Base-by-base conservation (phyloP, 345 rosid species). In the Eutrema yunnanense region DNA sequence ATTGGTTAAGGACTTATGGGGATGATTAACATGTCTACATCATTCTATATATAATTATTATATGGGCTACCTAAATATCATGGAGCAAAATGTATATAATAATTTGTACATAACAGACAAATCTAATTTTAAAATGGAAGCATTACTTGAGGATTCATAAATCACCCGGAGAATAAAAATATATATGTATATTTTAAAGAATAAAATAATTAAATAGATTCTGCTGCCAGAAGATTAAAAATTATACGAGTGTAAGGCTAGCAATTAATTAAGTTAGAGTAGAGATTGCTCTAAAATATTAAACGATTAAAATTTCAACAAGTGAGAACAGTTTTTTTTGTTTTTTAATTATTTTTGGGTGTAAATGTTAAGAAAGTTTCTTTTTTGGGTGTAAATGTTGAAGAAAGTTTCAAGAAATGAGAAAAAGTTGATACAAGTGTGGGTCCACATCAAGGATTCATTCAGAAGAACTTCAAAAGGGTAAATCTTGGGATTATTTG, bases 131-230 rank as follows among this genome's bases (percentile, higher is more conserved):
- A 68, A 38, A 62, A 53, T 44, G 12, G 13, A 68, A 47, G 36
- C 58, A 53, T 29, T 62, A 54, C 41, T 30, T 30, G 48, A 69
- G 19, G 65, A 53, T 46, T 42, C 75, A 69, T 42, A 76, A 63
- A 70, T 56, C 67, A 76, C 75, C 71, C 65, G 40, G 75, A 76
- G 75, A 63, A 76, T 57, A 69, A 30, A 55, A 63, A 62, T 37
- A 49, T 68, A 43, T 7, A 26, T 68, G 44, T 52, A 68, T 75
- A 67, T 13, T 9, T 22, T 9, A 30, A 73, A 49, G 30, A 58
- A 41, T 61, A 59, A 22, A 59, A 50, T 67, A 68, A 52, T 9
- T 53, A 61, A 36, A 46, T 64, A 70, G 73, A 69, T 76, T 62
- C 59, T 60, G 42, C 42, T 60, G 38, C 73, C 6, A 63, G 22